Evolutionary conservation across 345 rosid genomes (phyloP), one percentile per base, ranked within the genome.

Genomic region (Diplotaxis tenuifolia): DNA sequence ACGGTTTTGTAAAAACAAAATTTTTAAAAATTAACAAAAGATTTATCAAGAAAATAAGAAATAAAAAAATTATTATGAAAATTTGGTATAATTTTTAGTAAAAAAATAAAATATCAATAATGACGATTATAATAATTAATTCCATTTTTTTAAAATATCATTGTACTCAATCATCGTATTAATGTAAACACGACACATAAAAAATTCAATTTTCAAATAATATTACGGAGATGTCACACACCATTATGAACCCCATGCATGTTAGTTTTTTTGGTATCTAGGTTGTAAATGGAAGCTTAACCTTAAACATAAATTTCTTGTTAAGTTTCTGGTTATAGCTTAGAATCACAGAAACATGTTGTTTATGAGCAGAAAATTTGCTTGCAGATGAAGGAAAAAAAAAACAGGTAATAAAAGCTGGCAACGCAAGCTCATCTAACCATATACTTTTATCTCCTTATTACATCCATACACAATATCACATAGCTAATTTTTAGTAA

Each of bases 401-500:
- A 50, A 18, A 7, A 27, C 15, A 52, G 14, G 58, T 38, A 25
- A 0, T 7, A 2, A 18, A 62, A 28, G 63, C 69, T 8, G 50
- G 79, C 55, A 60, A 76, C 32, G 61, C 62, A 65, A 45, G 67
- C 67, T 70, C 54, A 57, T 77, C 49, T 27, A 77, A 71, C 67
- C 72, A 71, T 71, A 6, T 65, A 57, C 36, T 28, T 7, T 38
- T 53, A 63, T 54, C 57, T 64, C 42, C 45, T 27, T 61, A 1
- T 68, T 62, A 28, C 75, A 62, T 69, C 79, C 75, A 55, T 69
- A 55, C 38, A 75, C 58, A 69, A 27, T 59, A 71, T 47, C 16
- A 71, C 42, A 59, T 71, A 71, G 58, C 63, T 40, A 71, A 58
- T 34, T 65, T 65, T 71, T 77, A 66, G 80, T 72, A 66, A 77